Evolutionary conservation across 2,329 filamentous ascomycete species (phyloP).

Genomic region (Aspergillus aculeatinus): DNA sequence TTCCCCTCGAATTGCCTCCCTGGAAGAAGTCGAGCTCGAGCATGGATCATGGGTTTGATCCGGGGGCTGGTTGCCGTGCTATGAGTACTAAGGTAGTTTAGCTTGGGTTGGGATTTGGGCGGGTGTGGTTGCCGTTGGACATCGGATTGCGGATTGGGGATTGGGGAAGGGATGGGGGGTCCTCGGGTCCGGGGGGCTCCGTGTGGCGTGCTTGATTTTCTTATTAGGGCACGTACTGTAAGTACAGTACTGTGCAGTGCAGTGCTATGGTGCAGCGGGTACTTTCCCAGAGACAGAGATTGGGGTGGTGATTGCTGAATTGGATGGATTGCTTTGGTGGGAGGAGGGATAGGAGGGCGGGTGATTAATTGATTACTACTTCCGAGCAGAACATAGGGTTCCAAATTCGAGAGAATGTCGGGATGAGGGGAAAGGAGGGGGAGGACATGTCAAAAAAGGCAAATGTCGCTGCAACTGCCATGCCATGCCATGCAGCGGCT

Average conservation of each 20-base stretch:
- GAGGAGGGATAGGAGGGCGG: no score
- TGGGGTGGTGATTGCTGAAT: neutral
- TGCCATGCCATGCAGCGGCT: neutral
- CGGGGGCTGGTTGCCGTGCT: neutral
- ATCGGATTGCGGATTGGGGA: neutral
- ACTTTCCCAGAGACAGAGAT: neutral
- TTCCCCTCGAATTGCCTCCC: no score
- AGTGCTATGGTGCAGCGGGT: no score
- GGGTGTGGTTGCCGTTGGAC: neutral
- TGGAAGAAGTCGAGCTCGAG: no score
- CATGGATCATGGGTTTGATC: neutral
- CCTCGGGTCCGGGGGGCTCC: neutral
- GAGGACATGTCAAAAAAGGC: neutral
- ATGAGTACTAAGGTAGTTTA: neutral
- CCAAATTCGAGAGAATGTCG: neutral
- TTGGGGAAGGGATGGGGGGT: neutral
- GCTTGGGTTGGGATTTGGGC: neutral
- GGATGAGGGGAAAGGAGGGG: neutral
- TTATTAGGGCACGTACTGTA: no score
- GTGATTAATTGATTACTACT: no score
- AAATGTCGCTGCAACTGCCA: neutral
- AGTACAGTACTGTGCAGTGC: no score
- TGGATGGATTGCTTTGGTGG: neutral
- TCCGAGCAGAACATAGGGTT: no score
- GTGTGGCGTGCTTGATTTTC: neutral